phyloP scores from a whole-genome alignment of 352 stramenopile genomes.

The Pythium coloratum region DNA sequence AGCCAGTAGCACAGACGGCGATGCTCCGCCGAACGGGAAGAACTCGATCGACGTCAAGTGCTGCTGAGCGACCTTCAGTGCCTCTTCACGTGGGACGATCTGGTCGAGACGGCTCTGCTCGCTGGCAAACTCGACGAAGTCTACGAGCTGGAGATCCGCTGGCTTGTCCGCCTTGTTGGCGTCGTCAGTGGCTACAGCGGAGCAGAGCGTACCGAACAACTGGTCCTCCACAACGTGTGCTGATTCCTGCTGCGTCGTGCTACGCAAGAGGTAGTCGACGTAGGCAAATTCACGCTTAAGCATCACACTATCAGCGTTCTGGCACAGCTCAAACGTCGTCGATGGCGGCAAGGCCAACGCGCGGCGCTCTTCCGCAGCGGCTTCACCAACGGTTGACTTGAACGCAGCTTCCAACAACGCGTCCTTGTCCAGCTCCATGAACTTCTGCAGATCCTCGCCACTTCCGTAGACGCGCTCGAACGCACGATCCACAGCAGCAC shows the following conservation, averaged over 20 bases:
- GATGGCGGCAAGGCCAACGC: constrained; percentile 15
- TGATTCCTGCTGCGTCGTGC: constrained; percentile 11
- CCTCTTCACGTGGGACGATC: constrained; percentile 11
- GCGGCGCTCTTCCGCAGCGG: constrained; percentile 26
- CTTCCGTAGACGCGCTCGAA: constrained; percentile 68
- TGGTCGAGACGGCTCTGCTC: constrained; percentile 14
- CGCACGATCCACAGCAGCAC: constrained; percentile 29
- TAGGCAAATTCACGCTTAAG: constrained; percentile 63
- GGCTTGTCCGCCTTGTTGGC: background rate
- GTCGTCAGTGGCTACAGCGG: background rate
- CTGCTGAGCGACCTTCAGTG: constrained; percentile 42
- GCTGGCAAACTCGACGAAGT: constrained; percentile 22
- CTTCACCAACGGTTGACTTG: constrained; percentile 4
- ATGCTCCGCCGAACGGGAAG: constrained; percentile 34
- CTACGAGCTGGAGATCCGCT: constrained; percentile 19
- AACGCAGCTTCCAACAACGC: constrained; percentile 41
- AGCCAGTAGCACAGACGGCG: constrained; percentile 37
- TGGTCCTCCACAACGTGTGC: constrained; percentile 15
- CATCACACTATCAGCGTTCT: constrained; percentile 50
- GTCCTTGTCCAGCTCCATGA: constrained; percentile 44
- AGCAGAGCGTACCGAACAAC: constrained; percentile 15
- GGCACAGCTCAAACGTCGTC: constrained; percentile 62
- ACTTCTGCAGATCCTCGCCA: constrained; percentile 35
- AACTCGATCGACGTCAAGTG: constrained; percentile 57
- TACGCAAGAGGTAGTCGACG: constrained; percentile 54